phyloP scores from a whole-genome alignment of 306 rosid genomes.

The Chamaecrista fasciculata region DNA sequence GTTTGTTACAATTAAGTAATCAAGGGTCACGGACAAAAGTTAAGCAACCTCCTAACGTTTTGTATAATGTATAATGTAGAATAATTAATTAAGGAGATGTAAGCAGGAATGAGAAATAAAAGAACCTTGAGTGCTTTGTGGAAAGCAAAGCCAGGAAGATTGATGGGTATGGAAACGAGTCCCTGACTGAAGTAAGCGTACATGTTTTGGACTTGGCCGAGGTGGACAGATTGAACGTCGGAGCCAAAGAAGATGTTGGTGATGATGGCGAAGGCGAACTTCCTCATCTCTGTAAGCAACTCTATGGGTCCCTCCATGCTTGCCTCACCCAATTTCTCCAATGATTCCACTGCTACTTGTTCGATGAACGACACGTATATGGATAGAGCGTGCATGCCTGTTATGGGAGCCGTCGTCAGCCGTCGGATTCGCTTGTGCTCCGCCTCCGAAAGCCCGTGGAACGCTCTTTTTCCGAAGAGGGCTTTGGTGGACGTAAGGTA shows the following conservation, averaged over 20 bases:
- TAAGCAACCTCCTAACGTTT: not conserved
- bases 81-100: too few species aligned
- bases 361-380: too few species aligned
- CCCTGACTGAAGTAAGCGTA: conserved; percentile 51
- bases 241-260: conserved; percentile 58
- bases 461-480: conserved; percentile 40
- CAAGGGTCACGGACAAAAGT: not conserved
- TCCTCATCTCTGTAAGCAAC: conserved; percentile 57
- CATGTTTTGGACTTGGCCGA: conserved; percentile 39
- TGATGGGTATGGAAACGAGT: conserved; percentile 55
- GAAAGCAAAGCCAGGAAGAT: conserved; percentile 71
- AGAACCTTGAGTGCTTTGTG: conserved; percentile 64
- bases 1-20: too few species aligned
- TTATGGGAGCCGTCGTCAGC: conserved; percentile 56
- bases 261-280: conserved; percentile 52
- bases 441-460: conserved; percentile 37
- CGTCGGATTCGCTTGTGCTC: conserved; percentile 74
- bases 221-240: conserved; percentile 26
- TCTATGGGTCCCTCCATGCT: conserved; percentile 34
- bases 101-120: not conserved
- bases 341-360: too few species aligned
- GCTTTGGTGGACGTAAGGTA: conserved; percentile 40
- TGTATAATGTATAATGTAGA: not conserved
- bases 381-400: conserved; percentile 56
- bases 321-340: conserved; percentile 25